Conservation (phyloP, 345 rosid genomes). For the Salix koriyanagi region DNA sequence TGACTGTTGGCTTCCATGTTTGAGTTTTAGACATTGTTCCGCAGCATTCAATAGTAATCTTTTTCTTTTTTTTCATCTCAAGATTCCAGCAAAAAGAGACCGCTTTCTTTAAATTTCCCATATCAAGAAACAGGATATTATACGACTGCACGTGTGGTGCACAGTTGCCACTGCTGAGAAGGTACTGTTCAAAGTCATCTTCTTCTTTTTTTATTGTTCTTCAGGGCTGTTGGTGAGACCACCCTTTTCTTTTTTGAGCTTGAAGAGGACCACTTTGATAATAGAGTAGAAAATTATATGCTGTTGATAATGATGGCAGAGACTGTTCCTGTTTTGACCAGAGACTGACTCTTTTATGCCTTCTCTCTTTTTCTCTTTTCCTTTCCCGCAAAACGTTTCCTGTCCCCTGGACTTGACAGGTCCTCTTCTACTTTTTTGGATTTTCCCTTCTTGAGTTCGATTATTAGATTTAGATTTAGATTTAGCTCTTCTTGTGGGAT, state of each 20-base stretch:
- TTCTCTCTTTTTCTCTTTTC: background rate
- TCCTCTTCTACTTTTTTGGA: background rate
- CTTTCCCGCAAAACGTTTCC: slow-evolving; percentile 29
- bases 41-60: no score
- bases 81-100: no score
- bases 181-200: background rate
- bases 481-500: background rate
- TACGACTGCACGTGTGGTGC: slow-evolving; percentile 40
- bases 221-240: slow-evolving; percentile 33
- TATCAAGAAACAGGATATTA: background rate
- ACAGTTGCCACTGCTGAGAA: slow-evolving; percentile 7
- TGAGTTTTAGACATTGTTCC: no score
- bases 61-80: no score
- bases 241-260: slow-evolving; percentile 15
- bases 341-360: background rate
- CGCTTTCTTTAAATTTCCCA: background rate
- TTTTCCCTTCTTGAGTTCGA: background rate
- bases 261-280: slow-evolving; percentile 30
- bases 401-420: slow-evolving; percentile 16
- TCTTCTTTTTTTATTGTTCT: slow-evolving; percentile 5
- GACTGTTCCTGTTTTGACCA: slow-evolving; percentile 20
- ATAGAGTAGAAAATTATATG: slow-evolving; percentile 25
- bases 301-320: background rate
- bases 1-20: no score
- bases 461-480: background rate